Conservation (phyloP, 352 stramenopile genomes). For the Sclerospora graminicola region DNA sequence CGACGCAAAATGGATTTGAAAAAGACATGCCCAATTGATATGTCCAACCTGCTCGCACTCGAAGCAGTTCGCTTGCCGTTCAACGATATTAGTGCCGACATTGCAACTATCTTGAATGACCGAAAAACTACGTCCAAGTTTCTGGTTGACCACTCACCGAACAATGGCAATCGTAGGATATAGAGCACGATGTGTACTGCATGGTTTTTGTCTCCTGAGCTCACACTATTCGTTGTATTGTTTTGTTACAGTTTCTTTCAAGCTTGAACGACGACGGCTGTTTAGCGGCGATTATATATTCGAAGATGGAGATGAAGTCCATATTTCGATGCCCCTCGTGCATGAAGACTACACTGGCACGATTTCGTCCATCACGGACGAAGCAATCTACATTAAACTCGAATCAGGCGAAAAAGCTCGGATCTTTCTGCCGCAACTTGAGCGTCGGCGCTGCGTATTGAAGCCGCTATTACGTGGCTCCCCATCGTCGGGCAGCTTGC, state of each 20-base stretch:
- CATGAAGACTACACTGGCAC: conserved; percentile 68
- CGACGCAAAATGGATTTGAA: conserved; percentile 33
- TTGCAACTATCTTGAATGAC: conserved; percentile 37
- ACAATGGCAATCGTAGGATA: conserved; percentile 22
- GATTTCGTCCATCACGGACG: conserved; percentile 60
- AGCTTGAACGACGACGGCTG: conserved; percentile 42
- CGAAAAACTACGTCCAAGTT: conserved; percentile 21
- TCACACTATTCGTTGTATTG: conserved; percentile 3
- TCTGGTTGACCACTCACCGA: conserved; percentile 16
- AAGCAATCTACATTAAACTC: conserved; percentile 66
- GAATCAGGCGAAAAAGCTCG: conserved; percentile 51
- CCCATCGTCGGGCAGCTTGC: conserved; percentile 30
- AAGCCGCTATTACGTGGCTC: conserved; percentile 50
- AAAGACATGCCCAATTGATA: conserved; percentile 7
- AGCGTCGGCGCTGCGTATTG: conserved; percentile 35
- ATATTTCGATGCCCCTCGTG: conserved; percentile 48
- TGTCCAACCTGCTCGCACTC: conserved; percentile 25
- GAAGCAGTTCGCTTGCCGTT: conserved; percentile 41
- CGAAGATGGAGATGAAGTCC: conserved; percentile 67
- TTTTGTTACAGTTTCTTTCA: conserved; percentile 29
- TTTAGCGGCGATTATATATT: conserved; percentile 64
- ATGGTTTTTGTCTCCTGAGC: neutral
- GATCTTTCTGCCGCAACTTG: conserved; percentile 43
- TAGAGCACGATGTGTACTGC: neutral
- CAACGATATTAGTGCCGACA: conserved; percentile 44